Evolutionary conservation across 805 yeast species (phyloP), one percentile per base, ranked within the genome.

Genomic region (Ogataea populi-albae): DNA sequence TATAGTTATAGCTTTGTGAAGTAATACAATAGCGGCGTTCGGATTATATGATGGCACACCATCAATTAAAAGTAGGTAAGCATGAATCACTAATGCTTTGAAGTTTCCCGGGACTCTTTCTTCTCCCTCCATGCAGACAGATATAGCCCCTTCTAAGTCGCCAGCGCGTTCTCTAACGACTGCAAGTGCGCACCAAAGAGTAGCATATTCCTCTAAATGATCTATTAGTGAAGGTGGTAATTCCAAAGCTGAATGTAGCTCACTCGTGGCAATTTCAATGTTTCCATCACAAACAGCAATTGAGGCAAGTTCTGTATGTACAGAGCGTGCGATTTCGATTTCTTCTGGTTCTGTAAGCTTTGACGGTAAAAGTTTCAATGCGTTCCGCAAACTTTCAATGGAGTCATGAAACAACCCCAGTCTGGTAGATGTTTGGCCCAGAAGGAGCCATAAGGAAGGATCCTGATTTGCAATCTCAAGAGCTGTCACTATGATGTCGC

Each of bases 291-390:
- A 64, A 1, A 73, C 68, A 2, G 75, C 73, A n/a, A 77, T 60
- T 4, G 73, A 71, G 0, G 80, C 81, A 30, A 78, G 57, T 46
- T 75, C 79, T 4, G 75, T 68, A 55, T 75, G 81, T 3, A 73
- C 70, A 11, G 69, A 62, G 35, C 79, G 61, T 0, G 76, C 71
- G 2, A 72, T 62, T 35, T 71, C 72, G n/a, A 71, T 35, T 11
- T 45, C 41, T 30, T 69, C 74, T 4, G 53, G 51, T 2, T 49
- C 26, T 5, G 55, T 38, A 32, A 63, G 49, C 28, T 60, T 51
- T 6, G 63, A 46, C 3, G 74, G 73, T 29, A 71, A 52, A 25
- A 68, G 55, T 15, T 64, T 57, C 20, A 76, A 54, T 26, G 76
- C 62, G 30, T 66, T 68, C 15, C 65, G 65, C 32, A 77, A 62